Evolutionary conservation across 2,329 filamentous ascomycete genomes (phyloP).

Genomic region (Botrytis byssoidea): DNA sequence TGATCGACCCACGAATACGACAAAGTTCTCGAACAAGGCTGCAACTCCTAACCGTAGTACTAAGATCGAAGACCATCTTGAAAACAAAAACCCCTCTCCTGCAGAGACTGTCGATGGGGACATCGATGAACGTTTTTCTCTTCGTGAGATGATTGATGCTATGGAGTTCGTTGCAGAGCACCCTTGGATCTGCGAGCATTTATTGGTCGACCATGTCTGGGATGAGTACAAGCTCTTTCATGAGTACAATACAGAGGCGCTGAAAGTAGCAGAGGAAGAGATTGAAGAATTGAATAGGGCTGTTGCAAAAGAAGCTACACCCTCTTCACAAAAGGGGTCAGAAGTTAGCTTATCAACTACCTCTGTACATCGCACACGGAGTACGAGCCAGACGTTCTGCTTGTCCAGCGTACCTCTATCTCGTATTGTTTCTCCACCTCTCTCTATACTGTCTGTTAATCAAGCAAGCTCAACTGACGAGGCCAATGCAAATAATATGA

Average conservation of each 20-base stretch:
- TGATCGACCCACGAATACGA: not conserved
- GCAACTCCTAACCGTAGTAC: not conserved
- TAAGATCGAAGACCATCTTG: not conserved
- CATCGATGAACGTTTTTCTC: not conserved
- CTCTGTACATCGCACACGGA: not conserved
- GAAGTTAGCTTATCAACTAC: too few relatives aligned
- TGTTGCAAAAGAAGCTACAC: not conserved
- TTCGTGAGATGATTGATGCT: constrained; percentile 7
- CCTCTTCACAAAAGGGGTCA: not conserved
- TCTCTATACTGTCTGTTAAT: too few relatives aligned
- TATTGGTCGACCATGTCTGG: not conserved
- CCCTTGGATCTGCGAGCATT: not conserved
- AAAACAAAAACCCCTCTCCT: not conserved
- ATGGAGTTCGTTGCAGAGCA: constrained; percentile 10
- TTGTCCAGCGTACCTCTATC: accelerated
- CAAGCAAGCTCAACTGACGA: too few relatives aligned
- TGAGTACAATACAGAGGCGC: not conserved
- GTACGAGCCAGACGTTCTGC: not conserved
- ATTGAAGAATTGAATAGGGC: not conserved
- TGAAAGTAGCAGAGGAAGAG: not conserved
- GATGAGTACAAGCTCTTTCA: constrained; percentile 10
- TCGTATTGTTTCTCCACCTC: not conserved
- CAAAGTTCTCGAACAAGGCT: not conserved
- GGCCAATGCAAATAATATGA: too few relatives aligned
- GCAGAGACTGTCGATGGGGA: not conserved